Evolutionary conservation across 78 protist species (phyloP).

Genomic region (Dictyostelium intermedium): DNA sequence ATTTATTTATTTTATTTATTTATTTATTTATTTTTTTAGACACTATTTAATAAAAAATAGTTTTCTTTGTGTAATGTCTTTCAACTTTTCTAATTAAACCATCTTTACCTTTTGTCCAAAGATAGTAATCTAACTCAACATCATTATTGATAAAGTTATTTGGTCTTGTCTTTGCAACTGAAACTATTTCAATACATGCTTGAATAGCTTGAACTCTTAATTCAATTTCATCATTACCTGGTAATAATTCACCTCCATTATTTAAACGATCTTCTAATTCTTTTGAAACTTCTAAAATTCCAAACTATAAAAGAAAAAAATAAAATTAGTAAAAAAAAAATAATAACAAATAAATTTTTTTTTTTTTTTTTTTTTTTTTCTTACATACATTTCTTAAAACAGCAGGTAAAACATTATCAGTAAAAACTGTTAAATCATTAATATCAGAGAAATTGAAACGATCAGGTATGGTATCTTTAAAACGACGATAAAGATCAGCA

Average conservation of each 20-base stretch:
- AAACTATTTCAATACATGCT: slow-evolving; percentile 14
- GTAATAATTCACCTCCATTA: slow-evolving; percentile 1
- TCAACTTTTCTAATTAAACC: slow-evolving; percentile 4
- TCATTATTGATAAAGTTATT: slow-evolving; percentile 22
- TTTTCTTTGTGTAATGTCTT: slow-evolving; percentile 52
- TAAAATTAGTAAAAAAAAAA: no score
- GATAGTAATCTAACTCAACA: slow-evolving; percentile 29
- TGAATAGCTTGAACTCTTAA: slow-evolving; percentile 29
- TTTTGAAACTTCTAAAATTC: slow-evolving; percentile 7
- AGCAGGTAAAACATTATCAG: slow-evolving; percentile 70
- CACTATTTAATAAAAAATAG: slow-evolving; percentile 2
- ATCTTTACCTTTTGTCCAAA: slow-evolving; percentile 69
- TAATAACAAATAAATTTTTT: no score
- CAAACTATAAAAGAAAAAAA: background rate
- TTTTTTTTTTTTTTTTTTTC: background rate
- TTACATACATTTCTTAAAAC: slow-evolving; percentile 28
- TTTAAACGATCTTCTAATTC: background rate
- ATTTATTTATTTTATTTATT: background rate
- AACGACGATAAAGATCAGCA: slow-evolving; percentile 48
- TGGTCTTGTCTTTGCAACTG: background rate
- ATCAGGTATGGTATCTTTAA: slow-evolving; percentile 7
- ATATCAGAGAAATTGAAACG: slow-evolving; percentile 38
- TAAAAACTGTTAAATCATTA: slow-evolving; percentile 28
- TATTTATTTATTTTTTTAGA: background rate
- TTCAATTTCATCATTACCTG: slow-evolving; percentile 24